These are phyloP conservation scores for Lanzia echinophila DNA, from an alignment of 2,329 filamentous ascomycete species.

Conservation along the genomic window DNA sequence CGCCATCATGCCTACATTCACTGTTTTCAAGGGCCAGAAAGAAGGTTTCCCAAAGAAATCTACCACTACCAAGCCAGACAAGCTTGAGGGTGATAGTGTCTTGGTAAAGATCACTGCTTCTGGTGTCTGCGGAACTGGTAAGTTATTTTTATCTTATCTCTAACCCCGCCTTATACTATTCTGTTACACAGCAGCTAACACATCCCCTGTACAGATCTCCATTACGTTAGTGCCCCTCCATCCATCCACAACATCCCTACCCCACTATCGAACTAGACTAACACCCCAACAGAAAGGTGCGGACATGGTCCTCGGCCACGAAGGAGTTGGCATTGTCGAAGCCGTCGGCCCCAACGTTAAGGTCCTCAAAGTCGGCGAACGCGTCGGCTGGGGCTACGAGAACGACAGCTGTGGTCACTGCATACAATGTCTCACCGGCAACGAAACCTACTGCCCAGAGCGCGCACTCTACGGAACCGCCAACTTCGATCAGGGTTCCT, in stretches of 20 bases:
- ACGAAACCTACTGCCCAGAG: conserved; percentile 35
- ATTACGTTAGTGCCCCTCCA: conserved; percentile 7
- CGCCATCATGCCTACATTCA: conserved; percentile 16
- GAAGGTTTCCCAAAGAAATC: conserved; percentile 6
- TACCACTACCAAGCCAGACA: conserved; percentile 11
- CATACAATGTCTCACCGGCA: conserved; percentile 36
- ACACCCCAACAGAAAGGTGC: conserved; percentile 4
- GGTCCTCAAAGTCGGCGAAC: conserved; percentile 33
- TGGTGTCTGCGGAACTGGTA: conserved; percentile 13
- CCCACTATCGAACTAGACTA: not conserved
- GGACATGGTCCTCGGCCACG: conserved; percentile 51
- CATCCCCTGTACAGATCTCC: conserved; percentile 4
- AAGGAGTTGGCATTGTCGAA: conserved; percentile 60
- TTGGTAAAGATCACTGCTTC: conserved; percentile 13
- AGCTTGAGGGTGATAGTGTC: conserved; percentile 11
- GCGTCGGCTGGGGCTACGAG: conserved; percentile 40
- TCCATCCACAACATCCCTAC: not conserved
- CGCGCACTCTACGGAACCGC: conserved; percentile 36
- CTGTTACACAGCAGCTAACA: not conserved
- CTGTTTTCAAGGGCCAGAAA: conserved; percentile 13
- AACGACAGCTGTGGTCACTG: conserved; percentile 37
- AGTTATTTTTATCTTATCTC: too few species aligned
- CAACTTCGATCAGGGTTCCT: conserved; percentile 41
- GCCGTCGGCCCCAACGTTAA: conserved; percentile 49
- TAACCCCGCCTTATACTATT: not conserved